Evolutionary conservation across 2,329 filamentous ascomycete species (phyloP).

Genomic region (Penicillium sp.): DNA sequence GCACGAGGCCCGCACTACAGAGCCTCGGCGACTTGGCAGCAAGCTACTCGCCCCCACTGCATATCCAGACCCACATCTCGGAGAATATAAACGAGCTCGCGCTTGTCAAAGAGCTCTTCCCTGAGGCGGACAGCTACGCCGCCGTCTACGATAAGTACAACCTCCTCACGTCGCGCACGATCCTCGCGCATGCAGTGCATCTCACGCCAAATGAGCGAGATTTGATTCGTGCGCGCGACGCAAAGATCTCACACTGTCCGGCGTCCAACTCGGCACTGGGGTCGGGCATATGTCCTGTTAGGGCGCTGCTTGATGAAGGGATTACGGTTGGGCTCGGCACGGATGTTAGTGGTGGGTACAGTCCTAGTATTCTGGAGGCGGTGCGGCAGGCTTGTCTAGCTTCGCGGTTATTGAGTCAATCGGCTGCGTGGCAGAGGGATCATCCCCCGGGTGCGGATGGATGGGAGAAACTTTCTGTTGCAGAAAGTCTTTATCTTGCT

Average conservation of each 20-base stretch:
- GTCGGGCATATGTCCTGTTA: constrained; percentile 72
- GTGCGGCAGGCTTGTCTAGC: constrained; percentile 77
- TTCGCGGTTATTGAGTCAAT: constrained; percentile 61
- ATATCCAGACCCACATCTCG: constrained; percentile 82
- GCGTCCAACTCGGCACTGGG: constrained; percentile 75
- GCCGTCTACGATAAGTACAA: constrained; percentile 73
- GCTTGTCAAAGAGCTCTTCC: constrained; percentile 70
- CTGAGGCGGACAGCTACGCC: constrained; percentile 63
- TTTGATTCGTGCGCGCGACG: constrained; percentile 59
- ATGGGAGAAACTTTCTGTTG: constrained; percentile 69
- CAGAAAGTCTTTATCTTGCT: constrained; percentile 81
- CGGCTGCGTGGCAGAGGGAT: constrained; percentile 36
- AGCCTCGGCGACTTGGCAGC: constrained; percentile 64
- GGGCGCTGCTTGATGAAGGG: constrained; percentile 69
- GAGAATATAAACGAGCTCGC: constrained; percentile 75
- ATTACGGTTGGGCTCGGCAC: constrained; percentile 83
- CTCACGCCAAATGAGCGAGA: constrained; percentile 64
- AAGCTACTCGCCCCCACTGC: constrained; percentile 58
- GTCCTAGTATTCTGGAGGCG: constrained; percentile 76
- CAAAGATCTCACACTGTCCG: constrained; percentile 81
- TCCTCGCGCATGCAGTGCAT: constrained; percentile 84
- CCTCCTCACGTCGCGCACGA: constrained; percentile 68
- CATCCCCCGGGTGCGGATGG: constrained; percentile 35
- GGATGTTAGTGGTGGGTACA: constrained; percentile 86
- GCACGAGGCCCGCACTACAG: constrained; percentile 54